Percentiles rank a stretch among this genome's conserved stretches.
Conservation (phyloP, 2,329 filamentous ascomycete species). For the Colletotrichum trifolii region DNA sequence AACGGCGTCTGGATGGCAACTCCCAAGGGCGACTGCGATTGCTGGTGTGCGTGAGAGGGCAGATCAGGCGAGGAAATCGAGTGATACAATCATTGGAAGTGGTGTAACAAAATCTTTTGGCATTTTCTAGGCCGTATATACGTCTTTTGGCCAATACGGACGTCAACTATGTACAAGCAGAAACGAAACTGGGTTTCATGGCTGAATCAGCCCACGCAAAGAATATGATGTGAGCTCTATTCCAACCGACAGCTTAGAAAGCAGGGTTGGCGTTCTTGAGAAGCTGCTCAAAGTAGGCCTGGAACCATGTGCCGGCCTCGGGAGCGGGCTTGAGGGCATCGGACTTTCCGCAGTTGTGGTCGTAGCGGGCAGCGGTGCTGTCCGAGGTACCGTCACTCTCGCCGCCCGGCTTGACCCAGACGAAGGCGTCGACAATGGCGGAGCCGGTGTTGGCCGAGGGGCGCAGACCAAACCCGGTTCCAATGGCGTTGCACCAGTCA, state of each 20-base stretch:
- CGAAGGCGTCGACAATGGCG: slow-evolving; percentile 70
- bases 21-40: neutral
- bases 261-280: slow-evolving; percentile 66
- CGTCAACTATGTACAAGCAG: slow-evolving; percentile 20
- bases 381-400: slow-evolving; percentile 65
- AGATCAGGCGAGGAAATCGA: neutral
- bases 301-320: slow-evolving; percentile 77
- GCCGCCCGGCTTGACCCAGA: slow-evolving; percentile 77
- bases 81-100: neutral
- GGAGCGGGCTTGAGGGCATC: slow-evolving; percentile 72
- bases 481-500: slow-evolving; percentile 75
- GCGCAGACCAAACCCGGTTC: slow-evolving; percentile 73
- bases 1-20: too few species aligned
- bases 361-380: slow-evolving; percentile 60
- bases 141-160: neutral
- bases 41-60: neutral
- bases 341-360: slow-evolving; percentile 63
- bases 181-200: neutral
- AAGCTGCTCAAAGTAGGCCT: slow-evolving; percentile 68
- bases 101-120: neutral
- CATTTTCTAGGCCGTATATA: neutral
- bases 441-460: slow-evolving; percentile 71
- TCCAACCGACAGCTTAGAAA: slow-evolving; percentile 45
- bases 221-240: too few species aligned
- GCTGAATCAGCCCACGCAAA: neutral